Evolutionary conservation across 1,284 basidiomycete genomes (phyloP), one percentile per base, ranked within the genome.

Genomic region (Heimioporus retisporus): DNA sequence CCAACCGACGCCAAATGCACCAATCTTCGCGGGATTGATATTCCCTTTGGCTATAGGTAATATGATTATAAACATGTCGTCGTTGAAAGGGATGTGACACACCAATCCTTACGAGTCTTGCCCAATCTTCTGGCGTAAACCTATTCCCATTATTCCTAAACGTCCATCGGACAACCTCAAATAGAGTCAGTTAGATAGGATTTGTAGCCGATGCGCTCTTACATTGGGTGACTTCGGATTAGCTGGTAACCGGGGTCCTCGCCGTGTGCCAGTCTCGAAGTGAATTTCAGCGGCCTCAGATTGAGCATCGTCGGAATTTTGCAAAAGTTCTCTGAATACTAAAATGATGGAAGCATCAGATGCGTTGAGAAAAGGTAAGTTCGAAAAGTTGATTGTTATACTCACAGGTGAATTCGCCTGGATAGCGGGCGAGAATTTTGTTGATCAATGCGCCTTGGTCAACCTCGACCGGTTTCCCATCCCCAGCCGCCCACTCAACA

Each of bases 241-340:
- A n/a, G 15, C 16, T 53, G 51, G 25, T 18, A 25, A 11, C 42
- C 2, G 23, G 1, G 25, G 4, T 1, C 13, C 8, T 43, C 5
- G 28, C 28, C 31, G 44, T 10, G 43, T 21, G 6, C 40, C 59
- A 16, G 59, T 68, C 61, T 93, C 88, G 71, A 96, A 96, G 67
- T 86, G 87, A 67, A 96, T 93, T 77, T 96, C 92, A 8, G 93
- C 95, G 55, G 87, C 82, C 59, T 86, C 87, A 10, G 96, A 93
- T 50, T 89, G 90, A 0, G 95, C 96, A 81, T 98, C 96, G 77
- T 98, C 96, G 16, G 96, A 96, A 77, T 98, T 99, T 82, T 98
- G 86, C 4, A 98, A 82, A 16, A 98, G 88, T 79, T 98, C 96
- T 56, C 96, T 88, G 74, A 96, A 97, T 54, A 97, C 94, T 86